Base-by-base conservation (phyloP, 2,329 filamentous ascomycete genomes). In the Stagonosporopsis vannaccii region DNA sequence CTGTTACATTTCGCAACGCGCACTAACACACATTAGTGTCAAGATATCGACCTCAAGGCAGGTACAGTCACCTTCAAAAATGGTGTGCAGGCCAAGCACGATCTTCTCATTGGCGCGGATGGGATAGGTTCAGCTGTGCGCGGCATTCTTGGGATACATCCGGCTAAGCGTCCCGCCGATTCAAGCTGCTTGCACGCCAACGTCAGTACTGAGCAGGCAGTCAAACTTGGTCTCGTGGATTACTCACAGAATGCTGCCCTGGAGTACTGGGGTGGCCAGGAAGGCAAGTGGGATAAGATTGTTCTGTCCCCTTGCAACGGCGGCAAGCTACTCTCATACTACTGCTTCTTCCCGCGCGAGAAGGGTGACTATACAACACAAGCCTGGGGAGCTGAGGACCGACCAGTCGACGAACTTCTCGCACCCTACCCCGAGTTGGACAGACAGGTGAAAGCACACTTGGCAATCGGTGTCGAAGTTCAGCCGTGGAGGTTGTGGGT, bases 191-290 rank as follows among this genome's bases (percentile, higher is more conserved):
- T 89, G 0, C 87, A 89, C 69, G 81, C 84, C 58, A 90, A 89
- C 67, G 85, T 90, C 51, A 74, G 74, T 19, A 87, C 86, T 0
- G 83, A 84, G 33, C 81, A 87, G n/a, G 85, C 84, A 1, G 80
- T 85, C 26, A 78, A 79, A 54, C 77, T 84, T 1, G 87, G 87
- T 2, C 80, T 90, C 0, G 80, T 85, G 28, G 85, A 90, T 69
- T 89, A 88, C 73, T 85, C 85, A 0, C 67, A 80, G 30, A 72
- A 90, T 74, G 78, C 72, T 23, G 87, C 87, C 0, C 77, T 90
- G 0, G 85, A 90, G 71, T 90, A 89, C 77, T 90, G 87, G 87
- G 88, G 88, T 23, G 88, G 88, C 1, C 82, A 86, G 48, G 84
- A 87, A 51, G 85, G 84, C 66, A 85, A 65, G 79, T 80, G 64